Evolutionary conservation across 148 eudicot species (phyloP).

Genomic region (Selenicereus undatus): DNA sequence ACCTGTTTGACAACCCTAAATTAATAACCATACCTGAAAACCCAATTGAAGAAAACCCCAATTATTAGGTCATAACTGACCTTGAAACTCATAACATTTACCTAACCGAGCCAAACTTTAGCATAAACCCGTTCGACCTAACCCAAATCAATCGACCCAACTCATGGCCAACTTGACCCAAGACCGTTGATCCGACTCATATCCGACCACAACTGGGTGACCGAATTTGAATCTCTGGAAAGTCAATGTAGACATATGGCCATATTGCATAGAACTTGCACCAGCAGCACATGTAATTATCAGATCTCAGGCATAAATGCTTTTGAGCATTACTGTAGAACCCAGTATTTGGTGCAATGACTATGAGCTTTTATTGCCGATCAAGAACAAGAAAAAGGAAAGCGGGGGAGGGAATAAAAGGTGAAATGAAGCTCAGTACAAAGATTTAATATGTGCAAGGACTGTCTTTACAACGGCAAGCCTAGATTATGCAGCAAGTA

Average conservation of each 20-base stretch:
- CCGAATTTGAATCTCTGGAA: background rate
- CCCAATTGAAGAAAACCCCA: too few relatives aligned
- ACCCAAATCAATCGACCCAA: background rate
- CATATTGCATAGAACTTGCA: background rate
- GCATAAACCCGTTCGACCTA: background rate
- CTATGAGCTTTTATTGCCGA: background rate
- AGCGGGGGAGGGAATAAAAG: too few relatives aligned
- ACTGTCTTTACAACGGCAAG: conserved; percentile 15
- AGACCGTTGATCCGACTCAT: background rate
- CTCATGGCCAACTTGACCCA: background rate
- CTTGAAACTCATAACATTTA: background rate
- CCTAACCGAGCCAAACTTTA: background rate
- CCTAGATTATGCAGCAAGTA: background rate
- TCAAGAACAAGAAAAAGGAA: too few relatives aligned
- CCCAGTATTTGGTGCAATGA: background rate
- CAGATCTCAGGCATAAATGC: background rate
- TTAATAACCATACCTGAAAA: too few relatives aligned
- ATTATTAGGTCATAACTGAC: too few relatives aligned
- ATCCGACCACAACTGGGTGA: background rate
- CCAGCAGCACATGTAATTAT: background rate
- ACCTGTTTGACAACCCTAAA: too few relatives aligned
- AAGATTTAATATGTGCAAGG: conserved; percentile 14
- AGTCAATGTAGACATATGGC: background rate
- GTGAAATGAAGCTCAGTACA: background rate
- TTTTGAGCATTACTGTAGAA: background rate